Evolutionary conservation across 2,329 filamentous ascomycete genomes (phyloP), one percentile per base, ranked within the genome.

Genomic region (Periconia sp.): DNA sequence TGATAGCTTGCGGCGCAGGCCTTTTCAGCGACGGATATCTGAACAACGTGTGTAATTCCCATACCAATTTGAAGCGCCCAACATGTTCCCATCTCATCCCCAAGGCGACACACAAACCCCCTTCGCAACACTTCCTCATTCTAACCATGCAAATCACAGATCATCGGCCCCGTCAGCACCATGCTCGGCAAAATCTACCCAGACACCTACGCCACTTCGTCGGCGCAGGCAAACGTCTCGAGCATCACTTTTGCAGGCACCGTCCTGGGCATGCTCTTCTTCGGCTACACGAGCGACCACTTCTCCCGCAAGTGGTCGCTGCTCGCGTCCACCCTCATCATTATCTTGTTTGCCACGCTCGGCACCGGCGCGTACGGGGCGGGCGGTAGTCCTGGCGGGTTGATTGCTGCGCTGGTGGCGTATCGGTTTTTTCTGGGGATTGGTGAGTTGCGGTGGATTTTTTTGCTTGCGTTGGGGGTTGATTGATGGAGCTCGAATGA

Each of bases 1-100:
- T 90, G 1, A 86, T 96, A 56, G 91, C 91, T 30, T 95, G 90
- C 63, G 92, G 92, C 52, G 88, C 91, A 37, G 92, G 92, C 60
- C 78, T 96, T 2, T 96, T 96, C 71, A 91, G 87, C 17, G 92
- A 96, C 69, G 92, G 92, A 12, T 96, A 96, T 69, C 82, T 96
- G 65, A 95, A 95, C 72, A 90, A 89, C 61, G 88, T 90, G 56
- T 73, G 58, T 47, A n/a, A n/a, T n/a, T n/a, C n/a, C n/a, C n/a
- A n/a, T n/a, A n/a, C n/a, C 13, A 31, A 12, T n/a, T n/a, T n/a
- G n/a, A n/a, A n/a, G n/a, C n/a, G n/a, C n/a, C n/a, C n/a, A n/a
- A n/a, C n/a, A n/a, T n/a, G n/a, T n/a, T n/a, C n/a, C n/a, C n/a
- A n/a, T n/a, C n/a, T 16, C 4, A 3, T 28, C 13, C n/a, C 22